A percentile compares a stretch with the other conserved stretches of the same genome.
Conservation (phyloP, 228 moss, liverwort and hornwort species). For the Sphagnum fallax region DNA sequence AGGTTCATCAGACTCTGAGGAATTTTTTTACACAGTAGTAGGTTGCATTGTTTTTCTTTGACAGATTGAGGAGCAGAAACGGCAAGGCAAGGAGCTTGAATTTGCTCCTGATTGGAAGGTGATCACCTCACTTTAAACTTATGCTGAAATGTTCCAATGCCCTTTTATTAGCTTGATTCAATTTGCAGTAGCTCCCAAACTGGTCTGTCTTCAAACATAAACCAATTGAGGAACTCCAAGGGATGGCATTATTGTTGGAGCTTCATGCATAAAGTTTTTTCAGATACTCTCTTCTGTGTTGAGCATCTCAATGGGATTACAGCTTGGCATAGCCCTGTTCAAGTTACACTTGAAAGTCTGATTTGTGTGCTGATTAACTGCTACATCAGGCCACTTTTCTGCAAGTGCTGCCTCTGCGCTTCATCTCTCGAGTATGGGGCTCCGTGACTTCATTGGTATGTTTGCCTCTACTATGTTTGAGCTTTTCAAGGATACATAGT, state of each 20-base stretch:
- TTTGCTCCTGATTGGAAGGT: conserved; percentile 85
- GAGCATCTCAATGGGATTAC: too few species aligned
- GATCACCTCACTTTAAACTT: neutral
- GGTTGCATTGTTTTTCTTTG: neutral
- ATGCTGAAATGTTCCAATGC: neutral
- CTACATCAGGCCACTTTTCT: conserved; percentile 8
- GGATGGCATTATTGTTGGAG: too few species aligned
- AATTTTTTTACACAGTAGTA: too few species aligned
- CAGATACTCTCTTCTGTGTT: too few species aligned
- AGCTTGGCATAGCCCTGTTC: too few species aligned
- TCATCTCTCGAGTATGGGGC: conserved; percentile 88
- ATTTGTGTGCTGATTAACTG: too few species aligned
- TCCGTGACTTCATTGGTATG: conserved; percentile 60
- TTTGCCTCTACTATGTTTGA: neutral
- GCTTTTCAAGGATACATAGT: neutral
- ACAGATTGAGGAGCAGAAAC: conserved; percentile 52
- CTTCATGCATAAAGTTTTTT: too few species aligned
- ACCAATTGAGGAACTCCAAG: too few species aligned
- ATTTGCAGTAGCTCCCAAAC: too few species aligned
- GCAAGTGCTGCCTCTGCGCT: conserved; percentile 73
- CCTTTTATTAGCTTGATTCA: neutral
- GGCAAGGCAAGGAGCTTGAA: conserved; percentile 46
- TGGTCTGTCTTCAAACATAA: too few species aligned
- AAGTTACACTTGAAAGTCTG: too few species aligned
- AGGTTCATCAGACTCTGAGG: too few species aligned